Conservation (phyloP, 2,329 filamentous ascomycete species). For the Aschersonia sp. region DNA sequence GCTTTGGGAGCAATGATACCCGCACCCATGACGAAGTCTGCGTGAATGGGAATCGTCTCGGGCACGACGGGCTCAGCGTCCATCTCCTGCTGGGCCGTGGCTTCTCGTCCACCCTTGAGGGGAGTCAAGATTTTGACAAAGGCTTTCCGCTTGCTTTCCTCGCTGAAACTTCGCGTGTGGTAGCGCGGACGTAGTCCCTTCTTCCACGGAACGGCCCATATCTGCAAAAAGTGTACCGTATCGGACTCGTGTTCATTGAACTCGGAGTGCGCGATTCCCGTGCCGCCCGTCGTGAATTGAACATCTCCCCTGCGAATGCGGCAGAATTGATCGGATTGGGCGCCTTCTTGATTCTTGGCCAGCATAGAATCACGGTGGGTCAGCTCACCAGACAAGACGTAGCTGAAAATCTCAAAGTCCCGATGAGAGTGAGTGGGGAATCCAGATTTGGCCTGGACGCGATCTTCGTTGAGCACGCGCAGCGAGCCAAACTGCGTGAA, state of each 20-base stretch:
- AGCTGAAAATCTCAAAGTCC: slow-evolving; percentile 82
- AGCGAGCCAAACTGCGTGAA: slow-evolving; percentile 61
- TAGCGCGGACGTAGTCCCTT: slow-evolving; percentile 59
- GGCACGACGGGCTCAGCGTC: slow-evolving; percentile 44
- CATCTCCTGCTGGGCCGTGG: slow-evolving; percentile 46
- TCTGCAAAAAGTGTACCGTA: slow-evolving; percentile 74
- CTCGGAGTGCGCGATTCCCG: slow-evolving; percentile 66
- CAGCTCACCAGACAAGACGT: slow-evolving; percentile 72
- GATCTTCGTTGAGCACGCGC: slow-evolving; percentile 80
- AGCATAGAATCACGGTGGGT: slow-evolving; percentile 82
- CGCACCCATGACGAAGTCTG: slow-evolving; percentile 72
- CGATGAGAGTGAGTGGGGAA: slow-evolving; percentile 78
- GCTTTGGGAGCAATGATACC: slow-evolving; percentile 50
- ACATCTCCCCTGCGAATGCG: slow-evolving; percentile 67
- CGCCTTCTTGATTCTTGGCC: slow-evolving; percentile 48
- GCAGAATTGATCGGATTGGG: slow-evolving; percentile 47
- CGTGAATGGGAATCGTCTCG: slow-evolving; percentile 68
- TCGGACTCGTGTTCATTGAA: slow-evolving; percentile 60
- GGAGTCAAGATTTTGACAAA: slow-evolving; percentile 68
- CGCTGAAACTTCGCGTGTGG: slow-evolving; percentile 57
- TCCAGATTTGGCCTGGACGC: slow-evolving; percentile 56
- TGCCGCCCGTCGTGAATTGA: slow-evolving; percentile 82
- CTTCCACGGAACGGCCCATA: slow-evolving; percentile 74
- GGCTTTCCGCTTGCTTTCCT: slow-evolving; percentile 54
- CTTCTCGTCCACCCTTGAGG: slow-evolving; percentile 49